These are phyloP conservation scores for Protomyces lactucae-debilis DNA, from an alignment of 1,139 yeast species.

Conservation along the genomic window DNA sequence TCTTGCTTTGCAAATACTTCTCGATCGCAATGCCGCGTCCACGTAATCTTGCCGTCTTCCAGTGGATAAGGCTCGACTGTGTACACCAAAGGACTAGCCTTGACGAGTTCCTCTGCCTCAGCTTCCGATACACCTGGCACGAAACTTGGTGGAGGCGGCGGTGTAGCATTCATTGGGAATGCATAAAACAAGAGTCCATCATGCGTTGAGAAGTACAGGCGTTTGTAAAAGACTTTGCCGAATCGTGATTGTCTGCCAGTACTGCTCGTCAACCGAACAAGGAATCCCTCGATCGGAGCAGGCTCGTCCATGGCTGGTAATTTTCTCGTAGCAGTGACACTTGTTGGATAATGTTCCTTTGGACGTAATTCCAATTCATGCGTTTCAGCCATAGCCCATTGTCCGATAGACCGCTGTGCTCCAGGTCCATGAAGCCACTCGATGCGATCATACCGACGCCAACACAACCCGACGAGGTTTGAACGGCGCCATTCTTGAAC, in stretches of 20 bases:
- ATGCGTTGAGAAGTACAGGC: slow-evolving; percentile 60
- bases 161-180: slow-evolving; percentile 53
- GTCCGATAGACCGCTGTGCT: slow-evolving; percentile 47
- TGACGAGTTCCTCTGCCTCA: background rate
- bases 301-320: slow-evolving; percentile 48
- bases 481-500: slow-evolving; percentile 37
- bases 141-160: slow-evolving; percentile 17
- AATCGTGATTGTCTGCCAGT: slow-evolving; percentile 46
- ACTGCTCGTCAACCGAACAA: slow-evolving; percentile 54
- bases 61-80: slow-evolving; percentile 44
- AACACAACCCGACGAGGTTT: slow-evolving; percentile 50
- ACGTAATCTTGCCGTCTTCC: slow-evolving; percentile 49
- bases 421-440: slow-evolving; percentile 66
- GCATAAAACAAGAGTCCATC: slow-evolving; percentile 60
- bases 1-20: slow-evolving; percentile 52
- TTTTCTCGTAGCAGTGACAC: slow-evolving; percentile 17
- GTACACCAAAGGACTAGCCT: slow-evolving; percentile 3
- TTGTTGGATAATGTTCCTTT: slow-evolving; percentile 47
- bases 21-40: slow-evolving; percentile 47
- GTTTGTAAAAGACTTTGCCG: slow-evolving; percentile 49
- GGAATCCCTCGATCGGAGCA: slow-evolving; percentile 67
- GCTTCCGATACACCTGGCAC: background rate
- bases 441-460: slow-evolving; percentile 64
- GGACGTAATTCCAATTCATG: slow-evolving; percentile 58
- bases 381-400: slow-evolving; percentile 45